Percentiles rank a stretch among this genome's conserved stretches.
Evolutionary conservation across 768 basidiomycete species (phyloP).

Genomic region (Kwoniella newhampshirensis): DNA sequence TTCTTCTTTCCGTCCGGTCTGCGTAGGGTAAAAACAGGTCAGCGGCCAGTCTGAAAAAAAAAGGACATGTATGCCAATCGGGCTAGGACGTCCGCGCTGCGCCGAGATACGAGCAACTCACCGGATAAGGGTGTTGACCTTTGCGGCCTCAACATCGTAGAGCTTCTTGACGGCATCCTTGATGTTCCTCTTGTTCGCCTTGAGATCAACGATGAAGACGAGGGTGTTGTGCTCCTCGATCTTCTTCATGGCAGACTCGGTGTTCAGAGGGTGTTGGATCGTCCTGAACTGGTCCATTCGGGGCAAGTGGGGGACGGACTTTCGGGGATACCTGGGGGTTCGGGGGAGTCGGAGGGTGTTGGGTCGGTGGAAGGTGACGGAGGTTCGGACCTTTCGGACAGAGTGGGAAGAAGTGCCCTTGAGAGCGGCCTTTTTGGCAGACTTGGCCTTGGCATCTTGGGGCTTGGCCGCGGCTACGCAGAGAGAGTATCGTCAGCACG

Average conservation of each 20-base stretch:
- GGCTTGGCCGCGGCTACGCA: conserved; percentile 50
- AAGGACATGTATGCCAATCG: not conserved
- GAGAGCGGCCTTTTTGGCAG: conserved; percentile 93
- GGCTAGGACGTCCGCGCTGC: conserved; percentile 6
- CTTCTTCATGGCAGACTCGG: conserved; percentile 99
- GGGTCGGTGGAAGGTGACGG: conserved; percentile 92
- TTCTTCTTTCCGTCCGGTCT: conserved; percentile 99
- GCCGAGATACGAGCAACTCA: no score
- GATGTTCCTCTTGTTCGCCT: conserved; percentile 97
- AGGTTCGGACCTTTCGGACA: conserved; percentile 75
- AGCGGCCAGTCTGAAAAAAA: not conserved
- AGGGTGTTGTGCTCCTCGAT: conserved; percentile 99
- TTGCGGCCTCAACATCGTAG: conserved; percentile 92
- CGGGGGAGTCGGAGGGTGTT: conserved; percentile 85
- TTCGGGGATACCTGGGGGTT: conserved; percentile 90
- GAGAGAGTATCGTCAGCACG: not conserved
- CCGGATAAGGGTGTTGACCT: conserved; percentile 98
- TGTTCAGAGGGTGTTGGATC: conserved; percentile 74
- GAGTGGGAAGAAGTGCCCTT: conserved; percentile 77
- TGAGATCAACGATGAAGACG: conserved; percentile 94
- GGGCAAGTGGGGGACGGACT: conserved; percentile 84
- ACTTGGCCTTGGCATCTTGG: conserved; percentile 72
- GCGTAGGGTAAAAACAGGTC: not conserved
- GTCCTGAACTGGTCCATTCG: conserved; percentile 97
- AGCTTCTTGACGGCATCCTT: conserved; percentile 99